Evolutionary conservation across 1,139 yeast species (phyloP).

Genomic region (Blastobotrys ciferrii): DNA sequence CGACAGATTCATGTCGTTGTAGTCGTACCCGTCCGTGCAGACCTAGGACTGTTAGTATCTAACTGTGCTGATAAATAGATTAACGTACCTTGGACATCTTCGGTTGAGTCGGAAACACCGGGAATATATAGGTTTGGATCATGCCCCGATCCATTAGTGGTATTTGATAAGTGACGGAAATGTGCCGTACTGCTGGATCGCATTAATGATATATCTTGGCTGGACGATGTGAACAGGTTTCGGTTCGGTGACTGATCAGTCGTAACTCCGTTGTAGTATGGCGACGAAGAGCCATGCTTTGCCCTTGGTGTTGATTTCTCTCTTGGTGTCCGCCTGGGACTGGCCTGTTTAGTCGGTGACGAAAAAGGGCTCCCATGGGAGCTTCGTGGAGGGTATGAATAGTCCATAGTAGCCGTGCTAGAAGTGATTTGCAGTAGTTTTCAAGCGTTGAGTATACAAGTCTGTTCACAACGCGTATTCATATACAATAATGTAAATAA

Average conservation of each 20-base stretch:
- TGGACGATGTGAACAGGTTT: background rate
- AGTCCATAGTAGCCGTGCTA: background rate
- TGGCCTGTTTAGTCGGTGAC: background rate
- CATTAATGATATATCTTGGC: constrained; percentile 20
- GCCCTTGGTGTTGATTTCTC: background rate
- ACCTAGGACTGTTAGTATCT: constrained; percentile 15
- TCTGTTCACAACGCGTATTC: no score
- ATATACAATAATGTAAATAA: background rate
- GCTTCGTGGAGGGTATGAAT: background rate
- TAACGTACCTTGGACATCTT: constrained; percentile 35
- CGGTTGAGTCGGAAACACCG: constrained; percentile 36
- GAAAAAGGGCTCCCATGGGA: constrained; percentile 1
- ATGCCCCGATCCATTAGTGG: constrained; percentile 13
- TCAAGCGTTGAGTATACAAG: no score
- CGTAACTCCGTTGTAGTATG: constrained; percentile 3
- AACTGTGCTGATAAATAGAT: constrained; percentile 17
- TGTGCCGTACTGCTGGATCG: constrained; percentile 26
- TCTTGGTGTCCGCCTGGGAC: background rate
- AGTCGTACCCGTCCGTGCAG: constrained; percentile 38
- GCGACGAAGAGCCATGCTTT: background rate
- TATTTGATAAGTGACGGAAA: constrained; percentile 27
- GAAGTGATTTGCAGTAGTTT: background rate
- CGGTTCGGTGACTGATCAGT: background rate
- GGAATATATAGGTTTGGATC: constrained; percentile 31
- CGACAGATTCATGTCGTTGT: constrained; percentile 34